Evolutionary conservation across 306 rosid genomes (phyloP).

Genomic region (Pyrus communis): DNA sequence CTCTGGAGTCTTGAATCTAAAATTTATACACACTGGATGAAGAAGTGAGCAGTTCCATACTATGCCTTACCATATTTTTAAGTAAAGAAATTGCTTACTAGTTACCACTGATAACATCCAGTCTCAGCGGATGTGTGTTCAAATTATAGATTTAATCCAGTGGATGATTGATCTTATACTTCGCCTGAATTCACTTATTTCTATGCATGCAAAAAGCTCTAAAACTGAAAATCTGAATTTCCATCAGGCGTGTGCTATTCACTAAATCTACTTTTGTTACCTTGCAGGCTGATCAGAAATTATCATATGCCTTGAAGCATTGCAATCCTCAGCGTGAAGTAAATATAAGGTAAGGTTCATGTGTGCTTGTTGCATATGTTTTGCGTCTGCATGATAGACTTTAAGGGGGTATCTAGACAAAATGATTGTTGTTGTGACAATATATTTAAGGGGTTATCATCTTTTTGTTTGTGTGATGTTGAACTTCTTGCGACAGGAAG

Average conservation of each 20-base stretch:
- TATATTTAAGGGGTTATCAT: neutral
- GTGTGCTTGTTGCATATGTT: constrained; percentile 38
- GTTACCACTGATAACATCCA: neutral
- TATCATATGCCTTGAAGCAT: constrained; percentile 80
- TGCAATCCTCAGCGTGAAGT: constrained; percentile 76
- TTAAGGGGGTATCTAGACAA: neutral
- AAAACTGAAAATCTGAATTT: constrained; percentile 1
- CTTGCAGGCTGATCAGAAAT: constrained; percentile 87
- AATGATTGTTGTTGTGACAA: neutral
- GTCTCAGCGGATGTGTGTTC: neutral
- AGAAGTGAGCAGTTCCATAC: neutral
- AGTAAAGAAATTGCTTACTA: neutral
- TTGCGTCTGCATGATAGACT: constrained; percentile 22
- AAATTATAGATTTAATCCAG: neutral
- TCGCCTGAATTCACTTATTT: constrained; percentile 4
- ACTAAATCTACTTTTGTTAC: constrained; percentile 15
- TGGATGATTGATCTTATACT: neutral
- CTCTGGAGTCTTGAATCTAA: neutral
- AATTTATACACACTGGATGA: neutral
- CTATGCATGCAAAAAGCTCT: neutral
- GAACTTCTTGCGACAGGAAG: neutral
- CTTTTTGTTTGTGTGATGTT: neutral
- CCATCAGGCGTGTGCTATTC: neutral
- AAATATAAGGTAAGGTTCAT: constrained; percentile 85
- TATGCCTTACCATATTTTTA: constrained; percentile 1